Percentiles rank a stretch among this genome's conserved stretches.
phyloP scores from a whole-genome alignment of 441 rosid species.

The Melastoma candidum region DNA sequence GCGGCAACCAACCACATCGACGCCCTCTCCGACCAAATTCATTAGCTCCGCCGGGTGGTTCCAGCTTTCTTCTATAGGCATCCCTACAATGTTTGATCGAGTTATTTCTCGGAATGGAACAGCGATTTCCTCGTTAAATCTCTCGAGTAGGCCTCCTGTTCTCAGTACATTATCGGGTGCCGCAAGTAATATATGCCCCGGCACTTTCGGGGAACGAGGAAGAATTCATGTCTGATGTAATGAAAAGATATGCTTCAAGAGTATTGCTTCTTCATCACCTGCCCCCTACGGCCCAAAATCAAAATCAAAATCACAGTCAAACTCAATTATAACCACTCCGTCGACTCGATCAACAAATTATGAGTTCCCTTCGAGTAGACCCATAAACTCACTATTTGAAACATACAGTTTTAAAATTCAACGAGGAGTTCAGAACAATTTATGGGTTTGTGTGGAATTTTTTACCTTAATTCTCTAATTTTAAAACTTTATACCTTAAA shows the following conservation, averaged over 20 bases:
- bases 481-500: too few relatives aligned
- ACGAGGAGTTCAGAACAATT: too few relatives aligned
- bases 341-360: too few relatives aligned
- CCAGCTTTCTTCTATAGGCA: constrained; percentile 45
- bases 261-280: constrained; percentile 49
- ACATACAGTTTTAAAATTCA: too few relatives aligned
- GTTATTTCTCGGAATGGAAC: constrained; percentile 51
- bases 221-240: constrained; percentile 52
- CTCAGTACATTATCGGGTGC: constrained; percentile 34
- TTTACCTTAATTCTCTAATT: too few relatives aligned
- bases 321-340: too few relatives aligned
- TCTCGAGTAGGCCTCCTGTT: constrained; percentile 35
- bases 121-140: constrained; percentile 30
- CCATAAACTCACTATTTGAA: too few relatives aligned
- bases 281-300: constrained; percentile 16
- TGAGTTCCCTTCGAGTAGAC: too few relatives aligned
- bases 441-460: too few relatives aligned
- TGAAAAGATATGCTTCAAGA: constrained; percentile 55
- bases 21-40: constrained; percentile 6
- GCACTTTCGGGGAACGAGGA: constrained; percentile 20
- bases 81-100: constrained; percentile 75
- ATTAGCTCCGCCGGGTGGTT: constrained; percentile 32
- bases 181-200: constrained; percentile 19
- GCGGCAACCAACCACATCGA: constrained; percentile 40
- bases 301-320: too few relatives aligned